Percentiles rank a stretch among this genome's conserved stretches.
These are phyloP conservation scores for Sphaerulina musiva DNA, from an alignment of 2,329 filamentous ascomycete species.

Conservation along the genomic window DNA sequence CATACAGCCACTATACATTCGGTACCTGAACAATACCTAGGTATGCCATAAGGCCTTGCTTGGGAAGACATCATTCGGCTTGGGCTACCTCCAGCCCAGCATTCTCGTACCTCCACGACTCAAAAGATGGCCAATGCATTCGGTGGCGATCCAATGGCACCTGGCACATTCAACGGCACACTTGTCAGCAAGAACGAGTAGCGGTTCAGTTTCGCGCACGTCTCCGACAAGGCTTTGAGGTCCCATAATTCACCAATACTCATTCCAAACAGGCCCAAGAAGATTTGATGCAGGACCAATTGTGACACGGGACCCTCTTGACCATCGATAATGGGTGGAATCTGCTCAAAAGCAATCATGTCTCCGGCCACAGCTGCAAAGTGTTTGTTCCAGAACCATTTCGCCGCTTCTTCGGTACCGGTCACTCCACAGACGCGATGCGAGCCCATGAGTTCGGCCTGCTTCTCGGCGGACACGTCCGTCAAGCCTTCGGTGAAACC, in stretches of 20 bases:
- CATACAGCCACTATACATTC: neutral
- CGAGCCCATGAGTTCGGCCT: slow-evolving; percentile 38
- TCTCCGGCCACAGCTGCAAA: slow-evolving; percentile 55
- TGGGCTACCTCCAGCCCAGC: no score
- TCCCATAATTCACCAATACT: slow-evolving; percentile 45
- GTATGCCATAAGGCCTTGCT: no score
- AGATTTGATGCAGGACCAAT: slow-evolving; percentile 37
- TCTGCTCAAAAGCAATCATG: slow-evolving; percentile 47
- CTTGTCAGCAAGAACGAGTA: slow-evolving; percentile 43
- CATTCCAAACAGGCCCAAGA: slow-evolving; percentile 39
- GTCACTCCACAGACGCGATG: slow-evolving; percentile 38
- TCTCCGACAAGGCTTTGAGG: slow-evolving; percentile 37
- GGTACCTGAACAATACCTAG: neutral
- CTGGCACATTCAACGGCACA: slow-evolving; percentile 40
- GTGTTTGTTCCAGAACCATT: slow-evolving; percentile 53
- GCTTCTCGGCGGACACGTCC: slow-evolving; percentile 34
- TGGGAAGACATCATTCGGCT: neutral
- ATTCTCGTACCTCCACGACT: no score
- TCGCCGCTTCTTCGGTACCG: slow-evolving; percentile 44
- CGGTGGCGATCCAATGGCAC: slow-evolving; percentile 32
- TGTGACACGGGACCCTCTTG: slow-evolving; percentile 21
- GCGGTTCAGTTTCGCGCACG: slow-evolving; percentile 34
- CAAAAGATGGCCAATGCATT: slow-evolving; percentile 33
- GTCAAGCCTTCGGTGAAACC: slow-evolving; percentile 47
- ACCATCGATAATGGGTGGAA: slow-evolving; percentile 30